phyloP scores from a whole-genome alignment of 768 basidiomycete genomes.

The Lanmaoa pseudosensibilis region DNA sequence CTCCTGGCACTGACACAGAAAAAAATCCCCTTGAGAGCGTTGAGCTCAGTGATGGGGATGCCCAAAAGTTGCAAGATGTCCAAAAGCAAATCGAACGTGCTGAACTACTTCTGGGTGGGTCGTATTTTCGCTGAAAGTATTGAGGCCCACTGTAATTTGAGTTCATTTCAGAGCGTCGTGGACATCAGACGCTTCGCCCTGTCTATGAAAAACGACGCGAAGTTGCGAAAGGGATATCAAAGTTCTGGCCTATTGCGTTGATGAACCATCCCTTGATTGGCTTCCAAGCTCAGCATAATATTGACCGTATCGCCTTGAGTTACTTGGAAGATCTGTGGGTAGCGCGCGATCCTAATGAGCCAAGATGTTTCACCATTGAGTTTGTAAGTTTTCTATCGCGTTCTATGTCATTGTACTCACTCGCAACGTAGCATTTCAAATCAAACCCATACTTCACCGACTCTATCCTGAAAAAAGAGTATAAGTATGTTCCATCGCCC shows the following conservation, averaged over 20 bases:
- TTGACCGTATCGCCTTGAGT: slow-evolving; percentile 79
- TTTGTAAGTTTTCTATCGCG: slow-evolving; percentile 61
- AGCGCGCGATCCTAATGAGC: slow-evolving; percentile 67
- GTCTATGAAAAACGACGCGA: slow-evolving; percentile 72
- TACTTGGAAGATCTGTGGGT: slow-evolving; percentile 88
- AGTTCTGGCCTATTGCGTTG: slow-evolving; percentile 86
- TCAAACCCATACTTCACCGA: slow-evolving; percentile 84
- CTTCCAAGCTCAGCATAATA: slow-evolving; percentile 65
- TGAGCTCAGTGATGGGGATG: slow-evolving; percentile 71
- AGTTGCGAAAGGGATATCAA: slow-evolving; percentile 61
- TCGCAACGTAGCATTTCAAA: slow-evolving; percentile 64
- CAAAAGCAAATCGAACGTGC: slow-evolving; percentile 70
- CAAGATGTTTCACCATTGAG: slow-evolving; percentile 80
- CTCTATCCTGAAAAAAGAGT: slow-evolving; percentile 77
- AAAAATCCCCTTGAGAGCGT: slow-evolving; percentile 67
- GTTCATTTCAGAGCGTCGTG: slow-evolving; percentile 55
- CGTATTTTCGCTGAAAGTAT: not conserved
- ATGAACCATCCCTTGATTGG: slow-evolving; percentile 68
- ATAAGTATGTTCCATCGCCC: slow-evolving; percentile 62
- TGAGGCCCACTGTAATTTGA: slow-evolving; percentile 8
- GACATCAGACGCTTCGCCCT: slow-evolving; percentile 54
- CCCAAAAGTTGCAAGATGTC: slow-evolving; percentile 60
- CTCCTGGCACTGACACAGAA: slow-evolving; percentile 75
- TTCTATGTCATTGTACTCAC: slow-evolving; percentile 7
- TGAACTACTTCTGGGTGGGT: slow-evolving; percentile 73